Evolutionary conservation across 345 rosid species (phyloP).

Genomic region (Laguncularia racemosa): DNA sequence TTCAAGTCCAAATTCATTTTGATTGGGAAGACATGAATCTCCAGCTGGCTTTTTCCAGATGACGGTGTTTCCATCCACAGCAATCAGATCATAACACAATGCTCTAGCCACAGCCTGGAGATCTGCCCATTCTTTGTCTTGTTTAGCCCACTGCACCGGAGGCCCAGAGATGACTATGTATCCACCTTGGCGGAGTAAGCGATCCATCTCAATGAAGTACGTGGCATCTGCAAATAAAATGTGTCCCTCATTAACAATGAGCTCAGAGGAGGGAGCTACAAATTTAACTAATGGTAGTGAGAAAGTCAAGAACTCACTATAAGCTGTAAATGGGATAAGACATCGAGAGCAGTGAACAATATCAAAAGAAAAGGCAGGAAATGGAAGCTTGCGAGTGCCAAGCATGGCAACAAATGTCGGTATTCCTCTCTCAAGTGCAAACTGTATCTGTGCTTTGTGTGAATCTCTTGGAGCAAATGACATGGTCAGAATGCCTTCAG

Average conservation of each 20-base stretch:
- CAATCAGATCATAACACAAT: slow-evolving; percentile 86
- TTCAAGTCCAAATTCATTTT: slow-evolving; percentile 81
- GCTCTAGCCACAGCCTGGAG: slow-evolving; percentile 95
- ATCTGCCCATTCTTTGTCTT: slow-evolving; percentile 98
- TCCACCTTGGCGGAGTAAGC: slow-evolving; percentile 89
- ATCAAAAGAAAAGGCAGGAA: slow-evolving; percentile 89
- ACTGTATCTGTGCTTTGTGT: slow-evolving; percentile 90
- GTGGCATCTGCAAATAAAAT: slow-evolving; percentile 72
- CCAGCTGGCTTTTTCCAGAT: slow-evolving; percentile 93
- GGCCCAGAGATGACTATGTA: slow-evolving; percentile 97
- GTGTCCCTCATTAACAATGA: slow-evolving; percentile 12
- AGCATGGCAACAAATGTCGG: slow-evolving; percentile 99
- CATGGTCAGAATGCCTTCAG: slow-evolving; percentile 63
- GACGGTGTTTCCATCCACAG: slow-evolving; percentile 93
- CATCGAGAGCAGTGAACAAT: slow-evolving; percentile 88
- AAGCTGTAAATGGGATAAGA: slow-evolving; percentile 89
- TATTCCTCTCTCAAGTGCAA: slow-evolving; percentile 91
- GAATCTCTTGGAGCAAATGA: slow-evolving; percentile 98
- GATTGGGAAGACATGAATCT: slow-evolving; percentile 72
- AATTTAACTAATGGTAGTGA: slow-evolving; percentile 1
- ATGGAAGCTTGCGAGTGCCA: slow-evolving; percentile 95
- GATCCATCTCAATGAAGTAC: slow-evolving; percentile 89
- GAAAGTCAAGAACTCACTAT: slow-evolving; percentile 50
- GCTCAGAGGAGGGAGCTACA: slow-evolving; percentile 14
- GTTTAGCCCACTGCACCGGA: slow-evolving; percentile 98